phyloP scores from a whole-genome alignment of 2,329 filamentous ascomycete species.

The Leptographium lundbergii region DNA sequence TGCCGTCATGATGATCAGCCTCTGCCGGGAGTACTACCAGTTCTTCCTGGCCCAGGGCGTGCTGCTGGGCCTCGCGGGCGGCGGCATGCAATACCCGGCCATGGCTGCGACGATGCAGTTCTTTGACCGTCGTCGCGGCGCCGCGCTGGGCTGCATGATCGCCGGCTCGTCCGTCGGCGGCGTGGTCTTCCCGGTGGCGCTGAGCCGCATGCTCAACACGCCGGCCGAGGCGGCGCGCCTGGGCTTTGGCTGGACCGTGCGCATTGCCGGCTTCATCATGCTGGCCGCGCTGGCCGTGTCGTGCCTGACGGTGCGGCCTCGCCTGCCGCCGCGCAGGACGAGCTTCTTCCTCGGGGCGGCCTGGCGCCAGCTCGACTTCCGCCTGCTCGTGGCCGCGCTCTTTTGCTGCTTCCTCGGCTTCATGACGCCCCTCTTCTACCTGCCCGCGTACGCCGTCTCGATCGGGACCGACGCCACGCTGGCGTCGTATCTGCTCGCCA shows the following conservation, averaged over 20 bases:
- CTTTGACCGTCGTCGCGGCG: constrained; percentile 24
- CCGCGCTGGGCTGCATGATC: constrained; percentile 24
- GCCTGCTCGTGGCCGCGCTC: constrained; percentile 18
- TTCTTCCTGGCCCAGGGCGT: constrained; percentile 28
- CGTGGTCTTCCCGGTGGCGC: constrained; percentile 35
- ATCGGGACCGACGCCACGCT: constrained; percentile 29
- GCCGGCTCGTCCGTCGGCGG: constrained; percentile 29
- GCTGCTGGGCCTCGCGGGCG: constrained; percentile 21
- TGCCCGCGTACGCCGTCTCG: constrained; percentile 39
- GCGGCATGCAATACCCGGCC: constrained; percentile 23
- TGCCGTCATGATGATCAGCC: constrained; percentile 26
- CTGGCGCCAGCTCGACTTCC: constrained; percentile 42
- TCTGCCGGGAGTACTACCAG: constrained; percentile 26
- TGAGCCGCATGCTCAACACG: constrained; percentile 37
- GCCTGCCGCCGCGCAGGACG: constrained; percentile 26
- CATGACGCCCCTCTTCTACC: constrained; percentile 40
- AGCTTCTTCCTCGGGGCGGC: constrained; percentile 23
- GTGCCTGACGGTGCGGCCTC: constrained; percentile 28
- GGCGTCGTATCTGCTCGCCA: constrained; percentile 49
- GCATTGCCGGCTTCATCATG: constrained; percentile 31
- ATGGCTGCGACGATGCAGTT: constrained; percentile 24
- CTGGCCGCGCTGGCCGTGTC: constrained; percentile 22
- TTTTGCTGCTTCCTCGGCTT: constrained; percentile 23
- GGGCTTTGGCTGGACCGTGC: constrained; percentile 19
- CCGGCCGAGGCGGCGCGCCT: constrained; percentile 18